Evolutionary conservation across 2,329 filamentous ascomycete genomes (phyloP).

Genomic region (Ophiostoma tasmaniense): DNA sequence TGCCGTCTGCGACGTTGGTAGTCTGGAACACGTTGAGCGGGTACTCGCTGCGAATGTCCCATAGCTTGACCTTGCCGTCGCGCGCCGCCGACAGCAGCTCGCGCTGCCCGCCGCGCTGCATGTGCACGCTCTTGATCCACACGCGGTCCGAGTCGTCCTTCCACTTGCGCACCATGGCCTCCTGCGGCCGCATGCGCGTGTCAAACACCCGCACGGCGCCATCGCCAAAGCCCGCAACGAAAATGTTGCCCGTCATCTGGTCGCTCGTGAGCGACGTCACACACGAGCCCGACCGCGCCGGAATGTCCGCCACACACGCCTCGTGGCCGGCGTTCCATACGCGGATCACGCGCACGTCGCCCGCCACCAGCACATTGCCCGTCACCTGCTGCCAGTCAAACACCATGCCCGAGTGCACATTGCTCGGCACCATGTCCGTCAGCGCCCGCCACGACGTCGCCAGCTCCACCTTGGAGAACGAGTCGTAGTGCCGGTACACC

Average conservation of each 20-base stretch:
- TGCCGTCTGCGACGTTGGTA: slow-evolving; percentile 48
- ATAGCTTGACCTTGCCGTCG: slow-evolving; percentile 88
- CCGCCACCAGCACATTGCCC: slow-evolving; percentile 87
- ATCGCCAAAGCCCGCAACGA: slow-evolving; percentile 93
- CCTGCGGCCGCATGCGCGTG: slow-evolving; percentile 70
- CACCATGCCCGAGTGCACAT: slow-evolving; percentile 88
- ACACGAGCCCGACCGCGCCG: slow-evolving; percentile 86
- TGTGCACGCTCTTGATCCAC: slow-evolving; percentile 93
- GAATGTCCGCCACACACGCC: slow-evolving; percentile 87
- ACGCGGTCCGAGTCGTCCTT: slow-evolving; percentile 77
- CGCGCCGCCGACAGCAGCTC: slow-evolving; percentile 85
- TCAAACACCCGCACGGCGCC: slow-evolving; percentile 93
- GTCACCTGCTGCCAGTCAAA: slow-evolving; percentile 99
- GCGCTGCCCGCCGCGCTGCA: slow-evolving; percentile 88
- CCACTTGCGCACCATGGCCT: slow-evolving; percentile 94
- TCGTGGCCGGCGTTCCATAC: slow-evolving; percentile 95
- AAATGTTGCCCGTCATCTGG: slow-evolving; percentile 94
- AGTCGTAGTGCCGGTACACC: slow-evolving; percentile 87
- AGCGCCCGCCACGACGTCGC: slow-evolving; percentile 87
- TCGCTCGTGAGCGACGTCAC: slow-evolving; percentile 94
- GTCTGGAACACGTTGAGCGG: slow-evolving; percentile 66
- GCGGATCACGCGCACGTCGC: slow-evolving; percentile 88
- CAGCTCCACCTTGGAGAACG: slow-evolving; percentile 65
- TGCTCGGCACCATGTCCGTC: slow-evolving; percentile 88
- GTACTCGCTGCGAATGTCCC: slow-evolving; percentile 86